These are phyloP conservation scores for Garcia nutans DNA, from an alignment of 345 rosid species.

Conservation along the genomic window DNA sequence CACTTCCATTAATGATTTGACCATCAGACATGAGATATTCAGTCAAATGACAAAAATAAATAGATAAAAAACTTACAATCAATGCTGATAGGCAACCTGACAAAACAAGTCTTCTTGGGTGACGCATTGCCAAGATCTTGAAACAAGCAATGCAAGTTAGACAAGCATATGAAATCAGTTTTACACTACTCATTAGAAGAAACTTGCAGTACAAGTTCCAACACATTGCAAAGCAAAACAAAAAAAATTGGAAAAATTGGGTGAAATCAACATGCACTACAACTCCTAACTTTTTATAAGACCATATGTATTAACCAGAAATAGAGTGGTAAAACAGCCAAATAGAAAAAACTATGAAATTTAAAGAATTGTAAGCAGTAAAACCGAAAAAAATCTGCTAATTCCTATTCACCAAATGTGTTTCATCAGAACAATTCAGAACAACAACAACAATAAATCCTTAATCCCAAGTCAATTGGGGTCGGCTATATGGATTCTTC, in stretches of 20 bases:
- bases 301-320: background rate
- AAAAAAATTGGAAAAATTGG: background rate
- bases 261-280: background rate
- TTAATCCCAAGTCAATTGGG: no score
- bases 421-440: background rate
- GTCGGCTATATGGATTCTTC: no score
- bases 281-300: background rate
- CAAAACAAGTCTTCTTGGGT: constrained; percentile 92
- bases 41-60: background rate
- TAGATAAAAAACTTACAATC: constrained; percentile 47
- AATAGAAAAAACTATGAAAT: background rate
- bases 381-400: background rate
- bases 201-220: background rate
- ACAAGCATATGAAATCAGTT: background rate
- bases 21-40: background rate
- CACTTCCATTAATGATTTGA: constrained; percentile 2
- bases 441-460: no score
- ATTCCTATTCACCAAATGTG: background rate
- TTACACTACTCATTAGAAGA: no score
- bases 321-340: background rate
- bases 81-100: constrained; percentile 76
- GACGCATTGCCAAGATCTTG: constrained; percentile 98
- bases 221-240: no score
- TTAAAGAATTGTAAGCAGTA: background rate
- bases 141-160: constrained; percentile 24